A percentile compares a stretch with the other conserved stretches of the same genome.
These are phyloP conservation scores for Phytophthora boehmeriae DNA, from an alignment of 352 stramenopile genomes.

Conservation along the genomic window DNA sequence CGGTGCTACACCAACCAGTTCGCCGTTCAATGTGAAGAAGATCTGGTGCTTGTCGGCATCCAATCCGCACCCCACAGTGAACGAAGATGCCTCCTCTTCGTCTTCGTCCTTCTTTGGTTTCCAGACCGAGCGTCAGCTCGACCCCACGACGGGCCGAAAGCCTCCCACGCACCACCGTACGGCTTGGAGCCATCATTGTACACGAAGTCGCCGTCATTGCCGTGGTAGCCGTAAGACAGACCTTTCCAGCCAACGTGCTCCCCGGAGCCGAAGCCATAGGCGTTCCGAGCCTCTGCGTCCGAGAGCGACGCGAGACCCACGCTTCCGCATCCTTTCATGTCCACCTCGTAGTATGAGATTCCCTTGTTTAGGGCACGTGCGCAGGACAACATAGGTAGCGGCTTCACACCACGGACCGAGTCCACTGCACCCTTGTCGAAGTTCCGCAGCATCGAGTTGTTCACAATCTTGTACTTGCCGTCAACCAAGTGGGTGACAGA, in stretches of 20 bases:
- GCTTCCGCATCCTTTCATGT: slow-evolving; percentile 73
- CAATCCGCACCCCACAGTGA: slow-evolving; percentile 80
- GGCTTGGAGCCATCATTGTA: slow-evolving; percentile 72
- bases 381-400: slow-evolving; percentile 61
- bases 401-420: slow-evolving; percentile 62
- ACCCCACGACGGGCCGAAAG: slow-evolving; percentile 78
- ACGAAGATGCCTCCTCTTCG: slow-evolving; percentile 30
- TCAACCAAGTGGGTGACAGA: slow-evolving; percentile 41
- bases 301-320: slow-evolving; percentile 78
- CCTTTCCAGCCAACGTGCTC: slow-evolving; percentile 86
- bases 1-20: slow-evolving; percentile 56
- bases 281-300: slow-evolving; percentile 49
- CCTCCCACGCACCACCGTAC: slow-evolving; percentile 75
- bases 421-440: slow-evolving; percentile 74
- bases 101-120: slow-evolving; percentile 29
- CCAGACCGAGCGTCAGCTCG: slow-evolving; percentile 19
- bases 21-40: slow-evolving; percentile 86
- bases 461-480: slow-evolving; percentile 58
- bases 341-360: slow-evolving; percentile 83
- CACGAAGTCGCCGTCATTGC: slow-evolving; percentile 87
- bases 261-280: slow-evolving; percentile 83
- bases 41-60: slow-evolving; percentile 53
- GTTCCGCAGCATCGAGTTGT: slow-evolving; percentile 87
- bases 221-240: slow-evolving; percentile 85
- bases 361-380: slow-evolving; percentile 54